Percentiles rank a stretch among this genome's conserved stretches.
Conservation (phyloP, 1,284 basidiomycete genomes). For the Phaffia rhodozyma region DNA sequence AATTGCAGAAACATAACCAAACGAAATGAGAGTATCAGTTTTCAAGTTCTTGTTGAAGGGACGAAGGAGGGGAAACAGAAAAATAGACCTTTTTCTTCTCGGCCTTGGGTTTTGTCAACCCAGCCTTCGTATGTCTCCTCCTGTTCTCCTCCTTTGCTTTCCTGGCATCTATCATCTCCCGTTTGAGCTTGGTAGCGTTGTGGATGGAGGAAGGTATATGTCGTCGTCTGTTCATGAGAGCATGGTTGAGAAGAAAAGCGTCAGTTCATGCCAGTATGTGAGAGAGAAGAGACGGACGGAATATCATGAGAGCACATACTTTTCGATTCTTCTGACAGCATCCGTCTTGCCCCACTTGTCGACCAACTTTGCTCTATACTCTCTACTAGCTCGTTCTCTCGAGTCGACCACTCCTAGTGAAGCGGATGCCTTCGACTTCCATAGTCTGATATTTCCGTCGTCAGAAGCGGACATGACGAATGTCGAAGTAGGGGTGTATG, state of each 20-base stretch:
- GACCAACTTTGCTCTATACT: slow-evolving; percentile 80
- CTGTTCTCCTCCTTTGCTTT: slow-evolving; percentile 89
- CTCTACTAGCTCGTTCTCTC: slow-evolving; percentile 82
- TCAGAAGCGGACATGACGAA: slow-evolving; percentile 91
- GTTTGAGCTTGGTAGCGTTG: slow-evolving; percentile 75
- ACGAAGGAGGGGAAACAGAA: no score
- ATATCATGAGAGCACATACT: slow-evolving; percentile 41
- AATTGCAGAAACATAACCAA: no score
- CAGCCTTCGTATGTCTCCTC: slow-evolving; percentile 70
- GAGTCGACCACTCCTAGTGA: slow-evolving; percentile 84
- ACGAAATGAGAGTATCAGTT: no score
- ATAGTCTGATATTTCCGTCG: slow-evolving; percentile 84
- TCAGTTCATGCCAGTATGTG: not conserved
- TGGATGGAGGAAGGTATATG: slow-evolving; percentile 85
- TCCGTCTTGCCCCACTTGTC: slow-evolving; percentile 78
- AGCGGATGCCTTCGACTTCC: slow-evolving; percentile 89
- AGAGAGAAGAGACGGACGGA: not conserved
- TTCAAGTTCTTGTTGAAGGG: no score
- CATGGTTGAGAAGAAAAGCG: not conserved
- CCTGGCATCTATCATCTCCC: slow-evolving; percentile 80
- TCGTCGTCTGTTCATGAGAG: slow-evolving; percentile 46
- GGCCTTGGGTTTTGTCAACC: slow-evolving; percentile 78
- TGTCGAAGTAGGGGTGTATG: slow-evolving; percentile 77
- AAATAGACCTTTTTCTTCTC: slow-evolving; percentile 63
- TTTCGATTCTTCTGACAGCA: slow-evolving; percentile 67